A percentile compares a stretch with the other conserved stretches of the same genome.
Conservation (phyloP, 257 asterid genomes). For the Apocynum venetum region DNA sequence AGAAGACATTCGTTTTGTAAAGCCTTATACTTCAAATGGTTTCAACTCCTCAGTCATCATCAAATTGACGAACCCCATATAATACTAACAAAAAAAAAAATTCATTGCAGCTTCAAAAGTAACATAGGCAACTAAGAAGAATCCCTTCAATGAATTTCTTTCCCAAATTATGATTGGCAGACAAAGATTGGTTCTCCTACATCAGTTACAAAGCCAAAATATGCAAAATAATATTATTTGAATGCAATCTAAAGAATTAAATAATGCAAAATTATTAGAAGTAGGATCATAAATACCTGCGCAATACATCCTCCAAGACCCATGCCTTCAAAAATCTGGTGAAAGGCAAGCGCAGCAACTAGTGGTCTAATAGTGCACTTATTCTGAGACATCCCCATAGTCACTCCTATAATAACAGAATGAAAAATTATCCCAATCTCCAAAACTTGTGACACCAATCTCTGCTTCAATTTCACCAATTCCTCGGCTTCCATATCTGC, state of each 20-base stretch:
- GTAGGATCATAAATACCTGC: constrained; percentile 23
- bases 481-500: constrained; percentile 22
- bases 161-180: neutral
- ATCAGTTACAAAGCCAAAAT: neutral
- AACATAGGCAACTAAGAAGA: neutral
- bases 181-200: neutral
- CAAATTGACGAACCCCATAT: neutral
- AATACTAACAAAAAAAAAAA: too few relatives aligned
- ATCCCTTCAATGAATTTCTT: too few relatives aligned
- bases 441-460: constrained; percentile 38
- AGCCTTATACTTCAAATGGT: neutral
- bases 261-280: neutral
- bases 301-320: constrained; percentile 50
- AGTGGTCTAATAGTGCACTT: constrained; percentile 38
- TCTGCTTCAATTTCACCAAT: constrained; percentile 34
- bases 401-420: constrained; percentile 41
- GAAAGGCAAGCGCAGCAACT: constrained; percentile 40
- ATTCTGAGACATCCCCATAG: constrained; percentile 46
- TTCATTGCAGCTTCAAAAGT: too few relatives aligned
- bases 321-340: constrained; percentile 45
- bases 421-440: constrained; percentile 46
- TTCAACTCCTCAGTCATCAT: too few relatives aligned
- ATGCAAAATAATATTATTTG: neutral
- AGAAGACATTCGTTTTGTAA: too few relatives aligned
- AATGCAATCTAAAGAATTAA: neutral